Evolutionary conservation across 495 filamentous ascomycete genomes (phyloP).

Genomic region (Aspergillus affinis): DNA sequence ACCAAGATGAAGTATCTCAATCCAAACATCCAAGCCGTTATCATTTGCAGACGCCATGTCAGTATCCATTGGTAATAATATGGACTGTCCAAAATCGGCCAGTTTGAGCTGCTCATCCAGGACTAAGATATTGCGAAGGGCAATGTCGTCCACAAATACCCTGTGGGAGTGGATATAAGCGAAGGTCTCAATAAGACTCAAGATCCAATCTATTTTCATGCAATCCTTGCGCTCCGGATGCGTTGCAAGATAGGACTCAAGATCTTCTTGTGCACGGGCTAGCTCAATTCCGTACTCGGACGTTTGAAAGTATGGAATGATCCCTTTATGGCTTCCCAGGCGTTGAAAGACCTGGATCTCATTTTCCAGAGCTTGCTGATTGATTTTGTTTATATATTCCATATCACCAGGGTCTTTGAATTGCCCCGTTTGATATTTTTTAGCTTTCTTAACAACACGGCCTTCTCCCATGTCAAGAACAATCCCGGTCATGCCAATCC

Average conservation of each 20-base stretch:
- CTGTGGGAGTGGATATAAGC: conserved; percentile 16
- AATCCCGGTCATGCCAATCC: conserved; percentile 18
- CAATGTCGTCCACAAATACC: conserved; percentile 22
- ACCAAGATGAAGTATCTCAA: conserved; percentile 24
- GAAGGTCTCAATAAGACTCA: conserved; percentile 15
- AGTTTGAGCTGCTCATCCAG: conserved; percentile 14
- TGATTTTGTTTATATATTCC: conserved; percentile 20
- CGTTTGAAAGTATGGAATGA: conserved; percentile 15
- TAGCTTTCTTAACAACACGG: conserved; percentile 21
- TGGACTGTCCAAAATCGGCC: conserved; percentile 19
- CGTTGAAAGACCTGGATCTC: conserved; percentile 19
- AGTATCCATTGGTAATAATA: conserved; percentile 17
- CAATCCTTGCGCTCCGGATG: conserved; percentile 12
- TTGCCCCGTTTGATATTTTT: conserved; percentile 10
- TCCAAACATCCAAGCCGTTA: conserved; percentile 17
- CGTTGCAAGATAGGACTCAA: conserved; percentile 16
- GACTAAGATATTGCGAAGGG: conserved; percentile 21
- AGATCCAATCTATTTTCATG: conserved; percentile 15
- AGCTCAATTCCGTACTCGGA: conserved; percentile 24
- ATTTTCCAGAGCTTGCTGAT: conserved; percentile 16
- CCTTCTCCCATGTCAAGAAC: conserved; percentile 10
- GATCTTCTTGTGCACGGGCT: conserved; percentile 19
- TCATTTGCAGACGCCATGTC: conserved; percentile 18
- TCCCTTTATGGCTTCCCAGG: conserved; percentile 19
- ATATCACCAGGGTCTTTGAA: conserved; percentile 4